Evolutionary conservation across 352 stramenopile species (phyloP).

Genomic region (Globisporangium cystogenes): DNA sequence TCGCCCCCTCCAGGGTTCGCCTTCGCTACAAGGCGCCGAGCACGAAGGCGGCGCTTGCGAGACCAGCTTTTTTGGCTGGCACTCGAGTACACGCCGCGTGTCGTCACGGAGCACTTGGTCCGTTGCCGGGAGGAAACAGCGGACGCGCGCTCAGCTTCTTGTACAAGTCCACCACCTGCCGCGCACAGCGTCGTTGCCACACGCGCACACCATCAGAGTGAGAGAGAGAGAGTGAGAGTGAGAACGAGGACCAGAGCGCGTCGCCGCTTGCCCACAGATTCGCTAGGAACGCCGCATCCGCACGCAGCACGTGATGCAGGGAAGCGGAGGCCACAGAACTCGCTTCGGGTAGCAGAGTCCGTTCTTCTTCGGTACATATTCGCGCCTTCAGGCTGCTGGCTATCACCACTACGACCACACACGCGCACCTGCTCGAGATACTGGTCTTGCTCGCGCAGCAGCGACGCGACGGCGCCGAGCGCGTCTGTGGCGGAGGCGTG

Average conservation of each 20-base stretch:
- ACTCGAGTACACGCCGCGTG: too few species aligned
- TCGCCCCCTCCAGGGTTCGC: too few species aligned
- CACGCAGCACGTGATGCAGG: too few species aligned
- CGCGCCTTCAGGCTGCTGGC: neutral
- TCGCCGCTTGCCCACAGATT: too few species aligned
- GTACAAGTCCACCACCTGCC: conserved; percentile 34
- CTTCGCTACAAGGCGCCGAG: too few species aligned
- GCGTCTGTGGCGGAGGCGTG: conserved; percentile 14
- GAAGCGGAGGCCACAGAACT: too few species aligned
- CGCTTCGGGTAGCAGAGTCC: too few species aligned
- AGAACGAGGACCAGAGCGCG: too few species aligned
- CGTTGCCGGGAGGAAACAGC: conserved; percentile 3
- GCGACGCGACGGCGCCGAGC: conserved; percentile 29
- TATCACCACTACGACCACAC: neutral
- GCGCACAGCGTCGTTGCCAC: too few species aligned
- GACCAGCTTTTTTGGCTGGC: too few species aligned
- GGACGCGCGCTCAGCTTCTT: conserved; percentile 31
- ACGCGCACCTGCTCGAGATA: conserved; percentile 29
- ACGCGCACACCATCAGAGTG: neutral
- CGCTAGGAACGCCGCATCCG: too few species aligned
- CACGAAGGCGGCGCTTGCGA: too few species aligned
- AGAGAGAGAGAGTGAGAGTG: neutral
- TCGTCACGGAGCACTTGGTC: neutral
- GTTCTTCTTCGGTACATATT: neutral
- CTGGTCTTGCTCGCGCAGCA: conserved; percentile 57